These are phyloP conservation scores for Russula brevipes DNA, from an alignment of 768 basidiomycete genomes.

Conservation along the genomic window DNA sequence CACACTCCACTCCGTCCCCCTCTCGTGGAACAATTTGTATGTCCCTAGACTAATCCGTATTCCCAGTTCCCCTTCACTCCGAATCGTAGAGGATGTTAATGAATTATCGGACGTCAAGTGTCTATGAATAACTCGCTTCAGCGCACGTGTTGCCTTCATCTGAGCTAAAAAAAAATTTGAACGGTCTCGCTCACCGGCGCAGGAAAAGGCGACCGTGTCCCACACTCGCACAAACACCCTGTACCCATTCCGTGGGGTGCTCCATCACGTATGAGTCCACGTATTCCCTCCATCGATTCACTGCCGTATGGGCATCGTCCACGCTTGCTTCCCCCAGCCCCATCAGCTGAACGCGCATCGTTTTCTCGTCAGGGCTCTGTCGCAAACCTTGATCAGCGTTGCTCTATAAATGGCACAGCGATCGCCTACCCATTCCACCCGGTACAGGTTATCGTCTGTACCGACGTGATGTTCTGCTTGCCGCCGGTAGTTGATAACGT, in stretches of 20 bases:
- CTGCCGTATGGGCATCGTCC: conserved; percentile 45
- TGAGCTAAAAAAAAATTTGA: not conserved
- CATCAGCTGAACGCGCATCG: conserved; percentile 57
- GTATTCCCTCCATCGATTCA: conserved; percentile 68
- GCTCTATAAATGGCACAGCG: not conserved
- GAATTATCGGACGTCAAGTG: conserved; percentile 38
- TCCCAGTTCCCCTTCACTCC: conserved; percentile 38
- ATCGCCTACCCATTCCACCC: conserved; percentile 71
- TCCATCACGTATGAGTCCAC: conserved; percentile 66
- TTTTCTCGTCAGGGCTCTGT: conserved; percentile 52
- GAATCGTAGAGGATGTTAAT: conserved; percentile 27
- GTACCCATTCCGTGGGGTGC: conserved; percentile 68
- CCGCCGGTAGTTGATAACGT: conserved; percentile 71
- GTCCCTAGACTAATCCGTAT: conserved; percentile 54
- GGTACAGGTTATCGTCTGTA: conserved; percentile 71
- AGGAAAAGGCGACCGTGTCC: conserved; percentile 29
- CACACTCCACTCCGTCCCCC: conserved; percentile 54
- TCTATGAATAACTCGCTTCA: conserved; percentile 46
- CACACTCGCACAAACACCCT: conserved; percentile 29
- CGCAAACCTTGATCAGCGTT: conserved; percentile 12
- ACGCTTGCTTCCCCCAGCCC: conserved; percentile 61
- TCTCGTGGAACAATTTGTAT: conserved; percentile 69
- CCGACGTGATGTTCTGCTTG: conserved; percentile 74
- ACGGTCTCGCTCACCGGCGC: conserved; percentile 6
- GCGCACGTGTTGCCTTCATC: not conserved